These are phyloP conservation scores for Candida alai DNA, from an alignment of 805 yeast genomes.

Conservation along the genomic window DNA sequence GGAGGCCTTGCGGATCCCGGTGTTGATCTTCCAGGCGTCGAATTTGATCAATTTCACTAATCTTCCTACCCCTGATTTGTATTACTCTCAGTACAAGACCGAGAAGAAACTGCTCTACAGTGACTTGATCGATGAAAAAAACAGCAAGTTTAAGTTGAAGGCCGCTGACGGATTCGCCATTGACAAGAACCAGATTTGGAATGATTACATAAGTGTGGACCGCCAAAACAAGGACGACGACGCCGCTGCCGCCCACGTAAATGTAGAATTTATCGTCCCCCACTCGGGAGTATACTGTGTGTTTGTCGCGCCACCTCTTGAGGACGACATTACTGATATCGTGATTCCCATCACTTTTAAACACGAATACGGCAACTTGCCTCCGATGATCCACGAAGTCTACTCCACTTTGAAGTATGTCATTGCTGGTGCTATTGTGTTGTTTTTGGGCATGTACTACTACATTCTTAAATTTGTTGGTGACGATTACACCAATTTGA, in stretches of 20 bases:
- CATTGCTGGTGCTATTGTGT: slow-evolving; percentile 13
- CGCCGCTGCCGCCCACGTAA: slow-evolving; percentile 7
- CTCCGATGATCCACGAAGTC: slow-evolving; percentile 13
- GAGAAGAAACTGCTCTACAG: slow-evolving; percentile 10
- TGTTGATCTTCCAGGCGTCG: slow-evolving; percentile 20
- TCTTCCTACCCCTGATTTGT: slow-evolving; percentile 16
- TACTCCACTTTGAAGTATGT: slow-evolving; percentile 16
- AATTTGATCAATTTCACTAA: slow-evolving; percentile 19
- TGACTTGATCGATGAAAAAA: slow-evolving; percentile 13
- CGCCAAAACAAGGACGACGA: slow-evolving; percentile 3
- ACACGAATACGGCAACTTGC: slow-evolving; percentile 24
- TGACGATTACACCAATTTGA: slow-evolving; percentile 23
- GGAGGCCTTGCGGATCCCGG: slow-evolving; percentile 18
- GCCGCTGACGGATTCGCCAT: slow-evolving; percentile 4
- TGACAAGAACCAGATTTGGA: slow-evolving; percentile 8
- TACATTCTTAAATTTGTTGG: slow-evolving; percentile 24
- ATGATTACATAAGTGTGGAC: slow-evolving; percentile 9
- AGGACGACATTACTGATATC: slow-evolving; percentile 10
- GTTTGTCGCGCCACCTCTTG: slow-evolving; percentile 22
- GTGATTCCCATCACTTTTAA: slow-evolving; percentile 17
- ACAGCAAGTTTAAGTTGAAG: slow-evolving; percentile 13
- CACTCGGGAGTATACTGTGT: slow-evolving; percentile 29
- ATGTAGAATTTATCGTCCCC: slow-evolving; percentile 13
- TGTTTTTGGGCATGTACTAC: slow-evolving; percentile 20
- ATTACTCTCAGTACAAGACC: slow-evolving; percentile 6